These are phyloP conservation scores for Parathielavia hyrcaniae DNA, from an alignment of 495 filamentous ascomycete species.

Conservation along the genomic window DNA sequence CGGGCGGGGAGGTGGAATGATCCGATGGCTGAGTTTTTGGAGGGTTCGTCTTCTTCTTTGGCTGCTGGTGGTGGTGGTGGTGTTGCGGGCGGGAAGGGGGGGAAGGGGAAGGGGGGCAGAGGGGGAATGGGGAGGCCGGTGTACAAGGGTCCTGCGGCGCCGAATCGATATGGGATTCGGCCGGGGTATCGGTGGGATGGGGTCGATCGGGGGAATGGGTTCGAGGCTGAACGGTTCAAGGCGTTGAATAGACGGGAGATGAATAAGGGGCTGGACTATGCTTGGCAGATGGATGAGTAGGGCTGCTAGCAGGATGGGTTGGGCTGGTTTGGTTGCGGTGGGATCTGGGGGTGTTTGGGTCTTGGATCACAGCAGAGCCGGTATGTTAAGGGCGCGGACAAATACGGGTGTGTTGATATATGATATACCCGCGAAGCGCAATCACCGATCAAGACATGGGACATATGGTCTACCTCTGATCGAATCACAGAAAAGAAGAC, in stretches of 20 bases:
- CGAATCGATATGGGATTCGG: slow-evolving; percentile 90
- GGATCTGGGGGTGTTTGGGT: too few species aligned
- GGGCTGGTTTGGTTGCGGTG: neutral
- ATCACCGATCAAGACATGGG: too few species aligned
- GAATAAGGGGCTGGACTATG: slow-evolving; percentile 73
- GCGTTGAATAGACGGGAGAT: slow-evolving; percentile 69
- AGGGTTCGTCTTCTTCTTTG: too few species aligned
- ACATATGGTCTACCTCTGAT: too few species aligned
- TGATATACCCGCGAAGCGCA: too few species aligned
- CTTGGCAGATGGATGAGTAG: slow-evolving; percentile 91
- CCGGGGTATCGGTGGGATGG: slow-evolving; percentile 97
- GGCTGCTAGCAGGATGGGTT: neutral
- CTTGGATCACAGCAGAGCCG: too few species aligned
- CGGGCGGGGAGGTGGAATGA: slow-evolving; percentile 80
- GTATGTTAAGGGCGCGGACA: neutral
- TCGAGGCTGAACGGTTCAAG: slow-evolving; percentile 90
- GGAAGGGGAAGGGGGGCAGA: slow-evolving; percentile 44
- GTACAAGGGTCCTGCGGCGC: slow-evolving; percentile 71
- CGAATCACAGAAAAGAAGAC: neutral
- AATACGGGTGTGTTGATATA: neutral
- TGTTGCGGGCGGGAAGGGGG: slow-evolving; percentile 29
- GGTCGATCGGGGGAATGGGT: slow-evolving; percentile 89
- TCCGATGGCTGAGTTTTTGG: slow-evolving; percentile 78
- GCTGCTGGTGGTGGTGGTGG: slow-evolving; percentile 24
- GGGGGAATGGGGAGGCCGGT: slow-evolving; percentile 54